A percentile compares a stretch with the other conserved stretches of the same genome.
Conservation (phyloP, 148 eudicot genomes). For the Rhododendron ferrugineum region DNA sequence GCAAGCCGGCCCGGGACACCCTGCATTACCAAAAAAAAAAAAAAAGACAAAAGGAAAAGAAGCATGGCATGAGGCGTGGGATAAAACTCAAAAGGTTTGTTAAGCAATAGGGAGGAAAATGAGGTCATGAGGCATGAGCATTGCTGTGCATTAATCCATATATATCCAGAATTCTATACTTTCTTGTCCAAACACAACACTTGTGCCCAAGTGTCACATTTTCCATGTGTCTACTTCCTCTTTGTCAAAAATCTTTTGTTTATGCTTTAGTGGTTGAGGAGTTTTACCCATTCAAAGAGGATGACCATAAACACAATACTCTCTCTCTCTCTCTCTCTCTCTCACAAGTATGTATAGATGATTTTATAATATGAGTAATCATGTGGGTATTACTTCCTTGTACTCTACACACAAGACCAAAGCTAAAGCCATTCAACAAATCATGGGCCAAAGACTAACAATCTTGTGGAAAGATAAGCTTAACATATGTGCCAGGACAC, state of each 20-base stretch:
- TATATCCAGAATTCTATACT: neutral
- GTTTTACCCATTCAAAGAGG: neutral
- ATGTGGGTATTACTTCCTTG: slow-evolving; percentile 8
- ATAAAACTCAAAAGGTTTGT: too few species aligned
- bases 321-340: too few species aligned
- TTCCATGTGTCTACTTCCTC: slow-evolving; percentile 13
- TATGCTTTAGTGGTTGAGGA: slow-evolving; percentile 6
- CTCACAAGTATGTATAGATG: neutral
- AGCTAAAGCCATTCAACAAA: slow-evolving; percentile 13
- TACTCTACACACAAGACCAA: slow-evolving; percentile 10
- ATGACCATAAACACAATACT: neutral
- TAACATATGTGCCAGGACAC: neutral
- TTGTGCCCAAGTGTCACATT: slow-evolving; percentile 12
- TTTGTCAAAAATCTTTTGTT: neutral
- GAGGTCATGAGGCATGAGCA: neutral
- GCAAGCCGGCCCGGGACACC: too few species aligned
- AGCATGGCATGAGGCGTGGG: too few species aligned
- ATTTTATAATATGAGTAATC: neutral
- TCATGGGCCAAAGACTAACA: slow-evolving; percentile 12
- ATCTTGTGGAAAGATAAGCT: slow-evolving; percentile 9
- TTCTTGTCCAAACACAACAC: slow-evolving; percentile 12
- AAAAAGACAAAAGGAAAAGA: too few species aligned
- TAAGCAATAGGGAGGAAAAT: neutral
- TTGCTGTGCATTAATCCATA: neutral
- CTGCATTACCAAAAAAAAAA: too few species aligned